phyloP scores from a whole-genome alignment of 2,329 filamentous ascomycete species.

The Pseudogymnoascus sp. region DNA sequence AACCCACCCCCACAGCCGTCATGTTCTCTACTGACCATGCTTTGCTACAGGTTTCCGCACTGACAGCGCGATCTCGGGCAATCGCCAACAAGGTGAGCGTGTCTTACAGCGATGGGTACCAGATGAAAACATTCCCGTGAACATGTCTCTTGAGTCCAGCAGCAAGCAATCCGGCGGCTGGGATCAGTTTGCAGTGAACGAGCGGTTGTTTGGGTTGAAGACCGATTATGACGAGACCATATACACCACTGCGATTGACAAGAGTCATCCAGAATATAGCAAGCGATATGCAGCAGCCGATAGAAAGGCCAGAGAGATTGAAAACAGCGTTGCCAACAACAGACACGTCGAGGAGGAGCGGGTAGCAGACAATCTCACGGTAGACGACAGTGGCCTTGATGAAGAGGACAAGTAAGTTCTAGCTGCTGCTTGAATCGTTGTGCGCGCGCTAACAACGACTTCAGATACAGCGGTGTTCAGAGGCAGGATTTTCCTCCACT shows the following conservation, averaged over 20 bases:
- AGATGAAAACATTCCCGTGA: conserved; percentile 52
- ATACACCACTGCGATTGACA: conserved; percentile 89
- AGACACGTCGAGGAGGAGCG: conserved; percentile 87
- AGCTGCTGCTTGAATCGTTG: not conserved
- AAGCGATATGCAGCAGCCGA: conserved; percentile 72
- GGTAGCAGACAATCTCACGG: conserved; percentile 58
- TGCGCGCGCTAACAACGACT: conserved; percentile 15
- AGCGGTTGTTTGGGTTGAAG: conserved; percentile 76
- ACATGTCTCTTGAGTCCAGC: conserved; percentile 60
- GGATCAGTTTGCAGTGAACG: conserved; percentile 93
- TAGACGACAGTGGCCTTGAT: conserved; percentile 60
- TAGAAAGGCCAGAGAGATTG: conserved; percentile 82
- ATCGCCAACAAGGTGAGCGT: conserved; percentile 61
- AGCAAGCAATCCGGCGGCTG: conserved; percentile 41
- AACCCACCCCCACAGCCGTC: not conserved
- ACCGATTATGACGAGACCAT: conserved; percentile 90
- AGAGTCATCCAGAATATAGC: conserved; percentile 71
- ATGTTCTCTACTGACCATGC: not conserved
- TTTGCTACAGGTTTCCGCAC: conserved; percentile 69
- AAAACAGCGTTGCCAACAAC: conserved; percentile 64
- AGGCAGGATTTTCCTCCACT: conserved; percentile 68
- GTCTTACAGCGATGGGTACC: conserved; percentile 77
- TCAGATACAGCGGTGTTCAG: conserved; percentile 83
- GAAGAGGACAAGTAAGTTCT: conserved; percentile 80
- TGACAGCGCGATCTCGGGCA: conserved; percentile 78